Evolutionary conservation across 306 rosid species (phyloP), one percentile per base, ranked within the genome.

Genomic region (Lathyrus oleraceus): DNA sequence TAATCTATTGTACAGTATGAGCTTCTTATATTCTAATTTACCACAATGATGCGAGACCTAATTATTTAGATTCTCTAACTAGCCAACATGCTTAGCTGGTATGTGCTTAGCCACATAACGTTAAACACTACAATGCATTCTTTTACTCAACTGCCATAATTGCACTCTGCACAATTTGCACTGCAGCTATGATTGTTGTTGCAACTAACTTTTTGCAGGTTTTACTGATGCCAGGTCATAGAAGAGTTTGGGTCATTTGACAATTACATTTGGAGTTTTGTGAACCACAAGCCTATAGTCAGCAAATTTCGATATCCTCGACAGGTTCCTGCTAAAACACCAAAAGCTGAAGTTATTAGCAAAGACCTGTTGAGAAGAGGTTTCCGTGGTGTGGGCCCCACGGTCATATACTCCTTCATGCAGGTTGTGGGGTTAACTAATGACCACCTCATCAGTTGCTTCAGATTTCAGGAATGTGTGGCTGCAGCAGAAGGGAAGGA

Each of bases 251-350:
- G 94, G 61, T 90, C 94, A 0, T 90, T 90, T 20, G 81, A 82
- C 79, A 85, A 86, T 76, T 90, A 90, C 60, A 85, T 90, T 40
- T 90, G 96, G 96, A 87, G 86, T 74, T 90, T 90, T 79, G 94
- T 87, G 84, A 87, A 86, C 86, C 81, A 84, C 84, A 90, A 85
- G 82, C 89, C 94, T 47, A 61, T 90, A 27, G 85, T 85, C 7
- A 85, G 81, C 88, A 67, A 82, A 71, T 90, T 84, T 82, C 79
- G 96, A 15, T 90, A 90, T 74, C 83, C 91, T 13, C 85, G 96
- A 49, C 96, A 85, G 80, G 87, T 90, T 75, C 94, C 94, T 0
- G 90, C 62, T 40, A 90, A 90, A 75, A 87, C 96, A 4, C 94
- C 96, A 13, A 90, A 87, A 75, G 94, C 96, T 19, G 96, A 90